Evolutionary conservation across 306 rosid species (phyloP), one percentile per base, ranked within the genome.

Genomic region (Cucumis cinereus): DNA sequence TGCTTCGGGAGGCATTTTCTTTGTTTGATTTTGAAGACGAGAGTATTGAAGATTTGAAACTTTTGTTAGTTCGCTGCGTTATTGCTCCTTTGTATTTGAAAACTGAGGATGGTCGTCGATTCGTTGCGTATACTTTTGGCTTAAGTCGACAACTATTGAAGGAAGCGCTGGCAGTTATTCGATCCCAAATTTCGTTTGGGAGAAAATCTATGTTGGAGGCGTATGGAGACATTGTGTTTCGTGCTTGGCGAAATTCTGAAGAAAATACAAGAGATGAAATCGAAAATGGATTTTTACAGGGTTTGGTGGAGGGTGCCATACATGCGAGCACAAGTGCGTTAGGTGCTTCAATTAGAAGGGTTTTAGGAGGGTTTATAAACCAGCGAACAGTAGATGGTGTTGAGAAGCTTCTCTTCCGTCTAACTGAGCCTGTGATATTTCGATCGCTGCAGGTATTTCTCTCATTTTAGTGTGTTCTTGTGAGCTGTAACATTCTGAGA

Each of bases 121-220:
- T 91, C 69, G 82, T 94, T n/a, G 78, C 93, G 8, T 91, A 85
- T 79, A 41, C 85, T 15, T 90, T 94, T 55, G 90, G 90, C n/a
- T 41, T 90, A 33, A 94, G 89, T 70, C 59, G 72, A 30, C 93
- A 90, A 82, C 84, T 94, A 20, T 80, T 83, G 83, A 91, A 86
- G 90, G 97, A 90, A 28, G 15, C 85, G 26, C n/a, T 90, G 91
- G 95, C 91, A 7, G 86, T 94, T 90, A 90, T 94, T 66, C 87
- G 89, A 43, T 87, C 98, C 4, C 98, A 94, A 84, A 88, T 94
- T 56, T 89, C 91, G 4, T 91, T 91, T 73, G 98, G 97, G 47
- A 84, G 96, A 80, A 94, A 94, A 82, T 91, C 96, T 4, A 83
- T 91, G 87, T 82, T 94, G 75, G 97, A 94, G 86, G 94, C 89